phyloP scores from a whole-genome alignment of 257 asterid genomes.

The Gentiana macrophylla region DNA sequence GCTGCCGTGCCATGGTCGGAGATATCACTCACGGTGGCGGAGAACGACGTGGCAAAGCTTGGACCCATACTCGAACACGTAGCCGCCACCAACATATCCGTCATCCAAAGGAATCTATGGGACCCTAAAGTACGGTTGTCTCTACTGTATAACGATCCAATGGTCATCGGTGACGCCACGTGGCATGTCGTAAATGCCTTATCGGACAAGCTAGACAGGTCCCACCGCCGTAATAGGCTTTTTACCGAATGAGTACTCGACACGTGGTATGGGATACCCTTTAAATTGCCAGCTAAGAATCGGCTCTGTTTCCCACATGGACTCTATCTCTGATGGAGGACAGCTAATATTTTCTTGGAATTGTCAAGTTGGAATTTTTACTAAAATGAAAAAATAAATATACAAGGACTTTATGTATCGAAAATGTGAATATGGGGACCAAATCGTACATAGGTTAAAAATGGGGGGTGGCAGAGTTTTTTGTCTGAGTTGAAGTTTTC shows the following conservation, averaged over 20 bases:
- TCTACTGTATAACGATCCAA: slow-evolving; percentile 39
- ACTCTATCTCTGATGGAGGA: slow-evolving; percentile 17
- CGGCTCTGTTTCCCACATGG: slow-evolving; percentile 1
- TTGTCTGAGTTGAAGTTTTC: not conserved
- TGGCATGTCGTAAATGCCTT: slow-evolving; percentile 52
- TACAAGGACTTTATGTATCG: not conserved
- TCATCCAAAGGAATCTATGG: slow-evolving; percentile 53
- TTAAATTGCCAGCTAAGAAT: slow-evolving; percentile 14
- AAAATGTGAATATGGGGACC: too few species aligned
- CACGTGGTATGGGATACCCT: slow-evolving; percentile 14
- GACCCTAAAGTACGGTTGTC: slow-evolving; percentile 42
- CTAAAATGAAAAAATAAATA: not conserved
- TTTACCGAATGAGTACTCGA: slow-evolving; percentile 5
- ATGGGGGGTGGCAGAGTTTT: too few species aligned
- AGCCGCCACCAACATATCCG: slow-evolving; percentile 46
- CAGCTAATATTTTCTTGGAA: slow-evolving; percentile 33
- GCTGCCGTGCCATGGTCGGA: slow-evolving; percentile 68
- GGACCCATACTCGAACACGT: slow-evolving; percentile 60
- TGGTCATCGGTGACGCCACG: slow-evolving; percentile 75
- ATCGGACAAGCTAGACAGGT: slow-evolving; percentile 30
- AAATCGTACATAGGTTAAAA: too few species aligned
- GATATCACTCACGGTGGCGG: slow-evolving; percentile 66
- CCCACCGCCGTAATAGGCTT: slow-evolving; percentile 33
- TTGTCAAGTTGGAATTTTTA: not conserved
- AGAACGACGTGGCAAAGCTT: slow-evolving; percentile 48